A percentile compares a stretch with the other conserved stretches of the same genome.
These are phyloP conservation scores for Canavalia ensiformis DNA, from an alignment of 306 rosid genomes.

Conservation along the genomic window DNA sequence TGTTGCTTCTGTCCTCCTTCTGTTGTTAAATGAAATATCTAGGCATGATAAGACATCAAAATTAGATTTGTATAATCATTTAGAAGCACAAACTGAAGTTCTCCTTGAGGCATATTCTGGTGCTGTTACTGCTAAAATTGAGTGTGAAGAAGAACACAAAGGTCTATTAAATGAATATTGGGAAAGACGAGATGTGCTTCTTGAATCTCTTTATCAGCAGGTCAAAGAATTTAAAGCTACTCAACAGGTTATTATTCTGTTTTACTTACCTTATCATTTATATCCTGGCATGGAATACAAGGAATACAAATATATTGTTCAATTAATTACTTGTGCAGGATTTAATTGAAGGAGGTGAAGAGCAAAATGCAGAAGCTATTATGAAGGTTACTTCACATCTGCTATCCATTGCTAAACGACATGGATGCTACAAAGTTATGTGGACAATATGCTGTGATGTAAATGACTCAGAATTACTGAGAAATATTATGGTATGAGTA, in stretches of 20 bases:
- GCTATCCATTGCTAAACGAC: conserved; percentile 83
- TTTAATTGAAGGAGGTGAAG: conserved; percentile 61
- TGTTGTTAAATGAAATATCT: conserved; percentile 73
- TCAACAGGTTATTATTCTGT: conserved; percentile 66
- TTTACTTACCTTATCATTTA: conserved; percentile 36
- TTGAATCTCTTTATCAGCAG: conserved; percentile 73
- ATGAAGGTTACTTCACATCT: conserved; percentile 69
- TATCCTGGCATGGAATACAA: conserved; percentile 41
- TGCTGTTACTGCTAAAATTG: conserved; percentile 87
- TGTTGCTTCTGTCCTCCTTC: conserved; percentile 78
- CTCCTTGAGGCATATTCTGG: conserved; percentile 90
- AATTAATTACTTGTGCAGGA: conserved; percentile 65
- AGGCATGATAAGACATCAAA: conserved; percentile 69
- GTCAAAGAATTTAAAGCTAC: conserved; percentile 66
- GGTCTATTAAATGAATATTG: conserved; percentile 85
- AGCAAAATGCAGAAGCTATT: conserved; percentile 62
- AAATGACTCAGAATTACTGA: conserved; percentile 79
- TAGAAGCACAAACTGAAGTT: conserved; percentile 82
- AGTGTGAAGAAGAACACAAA: conserved; percentile 77
- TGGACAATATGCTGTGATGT: conserved; percentile 89
- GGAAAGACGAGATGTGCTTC: conserved; percentile 87
- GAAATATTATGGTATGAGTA: conserved; percentile 81
- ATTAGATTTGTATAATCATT: conserved; percentile 71
- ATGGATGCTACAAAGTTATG: conserved; percentile 82
- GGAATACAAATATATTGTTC: conserved; percentile 46